Evolutionary conservation across 1,284 basidiomycete genomes (phyloP).

Genomic region (Tilletia horrida): DNA sequence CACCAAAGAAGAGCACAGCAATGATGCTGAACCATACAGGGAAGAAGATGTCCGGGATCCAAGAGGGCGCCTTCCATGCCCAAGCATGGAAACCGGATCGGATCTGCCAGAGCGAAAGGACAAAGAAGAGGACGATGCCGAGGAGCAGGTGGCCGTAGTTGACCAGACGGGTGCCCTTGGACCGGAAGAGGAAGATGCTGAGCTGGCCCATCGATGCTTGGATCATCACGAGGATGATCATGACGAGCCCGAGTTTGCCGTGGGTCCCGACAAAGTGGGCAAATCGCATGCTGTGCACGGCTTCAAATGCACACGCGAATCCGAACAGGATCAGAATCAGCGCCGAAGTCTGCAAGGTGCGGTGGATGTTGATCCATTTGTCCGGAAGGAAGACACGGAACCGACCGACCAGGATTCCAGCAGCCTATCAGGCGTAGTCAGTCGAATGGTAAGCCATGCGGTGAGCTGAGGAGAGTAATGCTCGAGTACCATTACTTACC

Average conservation of each 20-base stretch:
- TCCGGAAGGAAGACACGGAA: conserved; percentile 61
- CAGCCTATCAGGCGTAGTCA: conserved; percentile 58
- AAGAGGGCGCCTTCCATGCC: conserved; percentile 28
- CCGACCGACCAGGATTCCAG: conserved; percentile 64
- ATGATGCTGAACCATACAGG: conserved; percentile 6
- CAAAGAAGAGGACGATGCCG: conserved; percentile 30
- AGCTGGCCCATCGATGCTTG: conserved; percentile 64
- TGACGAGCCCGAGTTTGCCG: conserved; percentile 63
- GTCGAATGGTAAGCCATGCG: background rate
- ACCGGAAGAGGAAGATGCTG: conserved; percentile 61
- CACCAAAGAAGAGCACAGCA: background rate
- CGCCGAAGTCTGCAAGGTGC: conserved; percentile 59
- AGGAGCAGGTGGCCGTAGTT: conserved; percentile 32
- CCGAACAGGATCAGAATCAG: conserved; percentile 61
- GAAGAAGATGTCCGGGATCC: conserved; percentile 30
- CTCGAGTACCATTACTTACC: background rate
- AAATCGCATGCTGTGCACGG: conserved; percentile 22
- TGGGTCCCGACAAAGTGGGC: conserved; percentile 28
- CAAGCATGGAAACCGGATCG: conserved; percentile 33
- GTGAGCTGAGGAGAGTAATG: too few relatives aligned
- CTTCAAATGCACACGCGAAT: conserved; percentile 62
- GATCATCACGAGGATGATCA: conserved; percentile 64
- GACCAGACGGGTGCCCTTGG: conserved; percentile 19
- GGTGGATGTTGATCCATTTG: conserved; percentile 64
- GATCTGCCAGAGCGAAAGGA: conserved; percentile 32